Conservation (phyloP, 129 eudicot genomes). For the Escallonia rubra region DNA sequence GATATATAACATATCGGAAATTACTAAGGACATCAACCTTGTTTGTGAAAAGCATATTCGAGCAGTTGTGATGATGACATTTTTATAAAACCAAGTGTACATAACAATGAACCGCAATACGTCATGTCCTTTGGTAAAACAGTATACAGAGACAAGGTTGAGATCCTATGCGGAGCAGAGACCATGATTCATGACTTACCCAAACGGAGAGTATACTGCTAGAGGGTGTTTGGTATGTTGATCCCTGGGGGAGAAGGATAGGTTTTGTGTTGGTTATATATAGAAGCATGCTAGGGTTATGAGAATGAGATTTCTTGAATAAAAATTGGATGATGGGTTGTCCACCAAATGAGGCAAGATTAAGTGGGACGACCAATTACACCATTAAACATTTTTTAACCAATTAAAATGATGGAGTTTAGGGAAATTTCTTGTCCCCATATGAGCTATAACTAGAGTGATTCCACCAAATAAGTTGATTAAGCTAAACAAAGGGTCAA, state of each 20-base stretch:
- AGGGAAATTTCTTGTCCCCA: slow-evolving; percentile 7
- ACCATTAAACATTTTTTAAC: slow-evolving; percentile 2
- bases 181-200: slow-evolving; percentile 12
- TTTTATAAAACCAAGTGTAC: too few species aligned
- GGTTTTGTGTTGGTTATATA: slow-evolving; percentile 14
- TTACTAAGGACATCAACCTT: too few species aligned
- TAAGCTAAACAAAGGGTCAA: slow-evolving; percentile 3
- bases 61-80: too few species aligned
- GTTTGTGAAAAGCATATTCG: too few species aligned
- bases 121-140: too few species aligned
- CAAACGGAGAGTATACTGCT: not conserved
- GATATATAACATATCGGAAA: too few species aligned
- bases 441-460: slow-evolving; percentile 13
- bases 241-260: slow-evolving; percentile 6
- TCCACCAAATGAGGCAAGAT: slow-evolving; percentile 35
- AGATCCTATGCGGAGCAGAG: too few species aligned
- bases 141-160: too few species aligned
- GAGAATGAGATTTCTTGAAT: not conserved
- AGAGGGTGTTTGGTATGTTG: not conserved
- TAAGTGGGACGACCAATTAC: slow-evolving; percentile 22
- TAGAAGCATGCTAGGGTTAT: slow-evolving; percentile 1
- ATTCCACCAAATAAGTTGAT: slow-evolving; percentile 17
- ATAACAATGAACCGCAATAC: too few species aligned
- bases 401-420: slow-evolving; percentile 13
- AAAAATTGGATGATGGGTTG: slow-evolving; percentile 5